Conservation (phyloP, 1,284 basidiomycete species). For the Puccinia triticina region DNA sequence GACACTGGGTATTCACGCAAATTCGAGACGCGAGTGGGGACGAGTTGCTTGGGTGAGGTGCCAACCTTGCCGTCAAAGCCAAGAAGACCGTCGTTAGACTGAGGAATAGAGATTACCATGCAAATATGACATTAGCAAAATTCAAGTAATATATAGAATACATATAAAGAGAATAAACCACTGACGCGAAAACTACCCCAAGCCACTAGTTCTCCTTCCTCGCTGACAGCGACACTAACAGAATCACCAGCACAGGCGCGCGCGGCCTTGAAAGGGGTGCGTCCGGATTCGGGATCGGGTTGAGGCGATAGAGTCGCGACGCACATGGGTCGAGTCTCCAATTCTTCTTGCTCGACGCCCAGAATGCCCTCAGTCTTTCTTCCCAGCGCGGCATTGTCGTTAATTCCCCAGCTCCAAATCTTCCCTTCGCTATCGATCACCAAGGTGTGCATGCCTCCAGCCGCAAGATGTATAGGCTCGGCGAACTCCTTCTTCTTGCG, state of each 20-base stretch:
- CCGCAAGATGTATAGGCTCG: constrained; percentile 60
- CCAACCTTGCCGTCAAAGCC: constrained; percentile 73
- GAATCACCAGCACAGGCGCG: constrained; percentile 80
- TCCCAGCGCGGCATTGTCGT: constrained; percentile 90
- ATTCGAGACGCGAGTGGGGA: constrained; percentile 62
- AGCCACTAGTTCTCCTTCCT: constrained; percentile 75
- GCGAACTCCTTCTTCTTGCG: not conserved
- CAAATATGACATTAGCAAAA: no score
- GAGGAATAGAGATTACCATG: not conserved
- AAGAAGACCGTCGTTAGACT: constrained; percentile 76
- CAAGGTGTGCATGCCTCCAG: constrained; percentile 81
- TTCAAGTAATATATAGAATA: no score
- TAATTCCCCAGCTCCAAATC: constrained; percentile 72
- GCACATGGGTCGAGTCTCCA: constrained; percentile 75
- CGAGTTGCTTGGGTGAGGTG: constrained; percentile 61
- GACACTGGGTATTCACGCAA: constrained; percentile 59
- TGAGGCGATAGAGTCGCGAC: constrained; percentile 70
- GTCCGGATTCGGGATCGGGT: constrained; percentile 66
- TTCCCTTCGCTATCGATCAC: constrained; percentile 81
- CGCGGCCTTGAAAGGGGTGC: constrained; percentile 73
- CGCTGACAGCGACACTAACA: constrained; percentile 77
- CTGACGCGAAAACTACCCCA: constrained; percentile 92
- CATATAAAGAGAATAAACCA: constrained; percentile 52
- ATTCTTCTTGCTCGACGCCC: constrained; percentile 75
- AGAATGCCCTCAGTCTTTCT: constrained; percentile 73